phyloP scores from a whole-genome alignment of 2,329 filamentous ascomycete genomes.

The Penicillium sp. region DNA sequence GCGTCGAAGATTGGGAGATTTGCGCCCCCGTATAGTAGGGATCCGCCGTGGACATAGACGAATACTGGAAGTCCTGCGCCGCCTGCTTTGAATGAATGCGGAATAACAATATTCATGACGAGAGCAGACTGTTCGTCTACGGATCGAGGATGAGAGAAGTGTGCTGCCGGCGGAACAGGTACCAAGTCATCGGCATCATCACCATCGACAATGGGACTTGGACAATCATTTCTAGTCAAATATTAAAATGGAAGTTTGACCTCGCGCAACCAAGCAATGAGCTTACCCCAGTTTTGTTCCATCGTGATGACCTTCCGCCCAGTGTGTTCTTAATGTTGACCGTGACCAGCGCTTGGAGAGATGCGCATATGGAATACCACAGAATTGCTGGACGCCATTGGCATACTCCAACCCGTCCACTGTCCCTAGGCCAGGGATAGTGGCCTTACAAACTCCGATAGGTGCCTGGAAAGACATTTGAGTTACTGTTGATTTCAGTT shows the following conservation, averaged over 20 bases:
- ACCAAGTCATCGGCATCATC: slow-evolving; percentile 25
- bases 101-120: slow-evolving; percentile 29
- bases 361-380: slow-evolving; percentile 26
- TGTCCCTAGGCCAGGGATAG: slow-evolving; percentile 18
- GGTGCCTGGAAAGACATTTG: slow-evolving; percentile 24
- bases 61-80: slow-evolving; percentile 19
- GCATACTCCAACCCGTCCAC: slow-evolving; percentile 23
- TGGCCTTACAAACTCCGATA: slow-evolving; percentile 12
- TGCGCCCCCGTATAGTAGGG: slow-evolving; percentile 27
- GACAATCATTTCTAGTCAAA: slow-evolving; percentile 20
- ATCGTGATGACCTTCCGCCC: slow-evolving; percentile 20
- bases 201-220: slow-evolving; percentile 19
- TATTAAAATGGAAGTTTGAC: not conserved
- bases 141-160: slow-evolving; percentile 9
- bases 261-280: not conserved
- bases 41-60: slow-evolving; percentile 29
- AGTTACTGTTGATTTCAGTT: not conserved
- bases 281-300: slow-evolving; percentile 5
- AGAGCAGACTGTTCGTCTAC: slow-evolving; percentile 24
- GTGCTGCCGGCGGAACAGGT: slow-evolving; percentile 21
- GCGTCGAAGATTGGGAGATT: slow-evolving; percentile 28
- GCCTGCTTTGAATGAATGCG: slow-evolving; percentile 2
- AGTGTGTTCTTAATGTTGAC: slow-evolving; percentile 18
- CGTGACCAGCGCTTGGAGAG: slow-evolving; percentile 27
- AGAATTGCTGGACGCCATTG: slow-evolving; percentile 27